These are phyloP conservation scores for Crithidia mellificae DNA, from an alignment of 208 protist genomes.

Conservation along the genomic window DNA sequence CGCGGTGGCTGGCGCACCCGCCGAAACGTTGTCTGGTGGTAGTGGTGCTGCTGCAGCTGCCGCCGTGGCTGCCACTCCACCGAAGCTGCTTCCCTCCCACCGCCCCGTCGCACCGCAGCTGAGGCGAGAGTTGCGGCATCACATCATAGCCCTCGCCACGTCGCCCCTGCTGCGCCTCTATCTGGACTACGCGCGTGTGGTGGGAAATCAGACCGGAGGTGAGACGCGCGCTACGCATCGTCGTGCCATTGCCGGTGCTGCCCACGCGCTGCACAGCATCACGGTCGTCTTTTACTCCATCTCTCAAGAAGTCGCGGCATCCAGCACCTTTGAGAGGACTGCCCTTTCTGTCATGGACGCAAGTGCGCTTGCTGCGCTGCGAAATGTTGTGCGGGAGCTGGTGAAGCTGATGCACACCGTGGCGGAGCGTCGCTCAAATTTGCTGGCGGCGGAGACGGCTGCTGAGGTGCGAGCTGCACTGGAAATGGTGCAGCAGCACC, in stretches of 20 bases:
- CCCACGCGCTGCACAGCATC: slow-evolving; percentile 19
- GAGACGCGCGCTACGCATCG: background rate
- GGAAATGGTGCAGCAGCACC: slow-evolving; percentile 17
- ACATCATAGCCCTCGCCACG: background rate
- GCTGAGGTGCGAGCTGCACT: slow-evolving; percentile 4
- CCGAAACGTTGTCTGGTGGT: too few relatives aligned
- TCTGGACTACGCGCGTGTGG: background rate
- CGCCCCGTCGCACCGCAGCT: background rate
- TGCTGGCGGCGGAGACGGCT: slow-evolving; percentile 13
- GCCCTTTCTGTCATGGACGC: background rate
- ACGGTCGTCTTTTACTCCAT: background rate
- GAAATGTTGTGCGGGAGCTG: background rate
- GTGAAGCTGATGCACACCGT: slow-evolving; percentile 15
- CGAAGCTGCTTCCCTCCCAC: background rate
- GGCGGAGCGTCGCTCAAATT: background rate
- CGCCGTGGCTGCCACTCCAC: background rate
- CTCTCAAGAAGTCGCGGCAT: background rate
- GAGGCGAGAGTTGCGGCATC: slow-evolving; percentile 3
- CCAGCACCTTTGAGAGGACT: background rate
- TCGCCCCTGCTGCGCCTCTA: slow-evolving; percentile 13
- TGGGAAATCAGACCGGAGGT: background rate
- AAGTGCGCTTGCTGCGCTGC: background rate
- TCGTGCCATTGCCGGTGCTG: slow-evolving; percentile 4
- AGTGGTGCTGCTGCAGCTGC: background rate
- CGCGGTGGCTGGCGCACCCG: background rate